These are phyloP conservation scores for Dioscorea zingiberensis DNA, from an alignment of 106 monocot genomes.

Conservation along the genomic window DNA sequence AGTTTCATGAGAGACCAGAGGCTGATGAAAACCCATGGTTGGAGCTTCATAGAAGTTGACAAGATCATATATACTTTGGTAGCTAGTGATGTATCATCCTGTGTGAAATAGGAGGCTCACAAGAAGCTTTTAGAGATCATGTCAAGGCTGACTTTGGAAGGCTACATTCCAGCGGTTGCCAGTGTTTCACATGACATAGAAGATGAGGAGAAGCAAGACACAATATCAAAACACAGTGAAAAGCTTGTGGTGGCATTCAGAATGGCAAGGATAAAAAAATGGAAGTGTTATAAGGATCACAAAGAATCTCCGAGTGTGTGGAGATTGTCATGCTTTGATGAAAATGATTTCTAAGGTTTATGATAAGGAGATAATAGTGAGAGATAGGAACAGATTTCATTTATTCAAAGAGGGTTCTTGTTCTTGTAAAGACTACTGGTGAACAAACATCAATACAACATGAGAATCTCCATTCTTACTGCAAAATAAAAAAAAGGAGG, in stretches of 20 bases:
- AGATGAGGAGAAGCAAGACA: constrained; percentile 46
- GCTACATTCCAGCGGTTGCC: constrained; percentile 31
- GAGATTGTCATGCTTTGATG: too few relatives aligned
- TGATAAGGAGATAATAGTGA: too few relatives aligned
- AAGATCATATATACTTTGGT: constrained; percentile 30
- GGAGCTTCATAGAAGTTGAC: constrained; percentile 56
- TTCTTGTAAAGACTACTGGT: constrained; percentile 65
- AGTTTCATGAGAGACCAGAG: constrained; percentile 31
- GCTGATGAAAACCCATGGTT: constrained; percentile 51
- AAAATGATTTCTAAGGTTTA: too few relatives aligned
- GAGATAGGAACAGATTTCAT: too few relatives aligned
- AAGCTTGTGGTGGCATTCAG: constrained; percentile 71
- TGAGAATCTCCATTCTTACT: too few relatives aligned
- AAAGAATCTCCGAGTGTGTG: too few relatives aligned
- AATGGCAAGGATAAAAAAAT: constrained; percentile 20
- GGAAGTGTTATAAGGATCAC: too few relatives aligned
- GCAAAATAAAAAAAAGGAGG: too few relatives aligned
- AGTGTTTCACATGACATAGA: constrained; percentile 51
- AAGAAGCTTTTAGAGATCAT: constrained; percentile 35
- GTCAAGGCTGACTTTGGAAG: constrained; percentile 26
- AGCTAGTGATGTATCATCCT: constrained; percentile 28
- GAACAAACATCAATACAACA: too few relatives aligned
- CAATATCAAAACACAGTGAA: constrained; percentile 44
- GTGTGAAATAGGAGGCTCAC: constrained; percentile 34
- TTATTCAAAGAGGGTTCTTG: constrained; percentile 46